Base-by-base conservation (phyloP, 2,329 filamentous ascomycete genomes). In the Zymoseptoria brevis region DNA sequence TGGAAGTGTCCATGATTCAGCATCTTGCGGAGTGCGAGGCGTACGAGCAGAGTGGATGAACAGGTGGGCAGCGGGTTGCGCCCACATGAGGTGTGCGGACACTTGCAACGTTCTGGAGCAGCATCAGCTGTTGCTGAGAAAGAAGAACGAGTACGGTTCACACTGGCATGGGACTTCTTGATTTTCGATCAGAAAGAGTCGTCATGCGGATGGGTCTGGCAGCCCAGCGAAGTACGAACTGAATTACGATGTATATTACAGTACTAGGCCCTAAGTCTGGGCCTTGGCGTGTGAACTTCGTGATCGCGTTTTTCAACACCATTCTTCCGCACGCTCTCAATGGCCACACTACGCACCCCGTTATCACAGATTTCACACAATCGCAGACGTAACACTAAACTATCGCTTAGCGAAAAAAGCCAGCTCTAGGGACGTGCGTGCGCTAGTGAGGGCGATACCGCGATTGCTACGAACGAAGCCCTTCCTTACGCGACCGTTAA, bases 11-110 rank as follows among this genome's bases (percentile, higher is more conserved):
- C 1, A 26, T 26, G 22, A 21, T 22, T 22, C 19, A n/a, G 50
- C 22, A 45, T 24, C n/a, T 58, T 21, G 50, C 30, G n/a, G 41
- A 54, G 51, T 58, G 56, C 41, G 51, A 35, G 29, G 50, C 50
- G 24, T 57, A 26, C 35, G 56, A 58, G 56, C 19, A 53, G 50
- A 26, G 50, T 30, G 50, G 22, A 41, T 41, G 35, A 41, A 41
- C 2, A 41, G 4, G 16, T 13, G 35, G 35, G 2, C 35, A 41
- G 35, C 35, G 35, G 35, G 11, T 6, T 2, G 1, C 13, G 30
- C 9, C 9, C 35, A 16, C 11, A 41, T 5, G 35, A 41, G 35
- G 4, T 41, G 16, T 41, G 16, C 35, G 5, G 3, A 41, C 35
- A 41, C 2, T 29, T 8, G 26, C 26, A 29, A 8, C 26, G 26